Conservation (phyloP, 164 flowering plant genomes). For the Aristolochia fimbriata region DNA sequence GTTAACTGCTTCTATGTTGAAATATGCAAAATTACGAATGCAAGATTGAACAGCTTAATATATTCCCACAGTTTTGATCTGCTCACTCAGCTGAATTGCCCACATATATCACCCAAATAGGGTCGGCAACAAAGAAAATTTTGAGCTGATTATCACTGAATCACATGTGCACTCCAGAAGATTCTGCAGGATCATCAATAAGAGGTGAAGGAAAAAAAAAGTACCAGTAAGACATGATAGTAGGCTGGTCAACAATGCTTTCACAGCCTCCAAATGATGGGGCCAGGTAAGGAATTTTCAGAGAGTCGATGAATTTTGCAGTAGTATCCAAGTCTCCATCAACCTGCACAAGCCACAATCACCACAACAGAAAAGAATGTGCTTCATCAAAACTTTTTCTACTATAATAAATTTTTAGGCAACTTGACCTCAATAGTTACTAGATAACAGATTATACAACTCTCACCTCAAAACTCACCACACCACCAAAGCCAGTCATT, state of each 20-base stretch:
- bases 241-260: conserved; percentile 96
- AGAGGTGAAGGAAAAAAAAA: not conserved
- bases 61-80: too few species aligned
- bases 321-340: conserved; percentile 74
- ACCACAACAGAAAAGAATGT: not conserved
- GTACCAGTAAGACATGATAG: conserved; percentile 97
- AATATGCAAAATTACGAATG: too few species aligned
- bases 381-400: not conserved
- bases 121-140: too few species aligned
- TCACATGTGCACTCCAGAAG: too few species aligned
- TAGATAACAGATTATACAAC: not conserved
- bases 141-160: too few species aligned
- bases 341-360: conserved; percentile 31
- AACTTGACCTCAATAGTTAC: too few species aligned
- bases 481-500: conserved; percentile 99
- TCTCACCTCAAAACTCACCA: conserved; percentile 93
- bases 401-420: not conserved
- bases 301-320: conserved; percentile 57
- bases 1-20: too few species aligned
- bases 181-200: too few species aligned
- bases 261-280: conserved; percentile 98
- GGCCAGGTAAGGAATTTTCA: conserved; percentile 87
- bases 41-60: too few species aligned
- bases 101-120: too few species aligned
- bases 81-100: too few species aligned